Evolutionary conservation across 345 rosid species (phyloP), one percentile per base, ranked within the genome.

Genomic region (Nephelium lappaceum): DNA sequence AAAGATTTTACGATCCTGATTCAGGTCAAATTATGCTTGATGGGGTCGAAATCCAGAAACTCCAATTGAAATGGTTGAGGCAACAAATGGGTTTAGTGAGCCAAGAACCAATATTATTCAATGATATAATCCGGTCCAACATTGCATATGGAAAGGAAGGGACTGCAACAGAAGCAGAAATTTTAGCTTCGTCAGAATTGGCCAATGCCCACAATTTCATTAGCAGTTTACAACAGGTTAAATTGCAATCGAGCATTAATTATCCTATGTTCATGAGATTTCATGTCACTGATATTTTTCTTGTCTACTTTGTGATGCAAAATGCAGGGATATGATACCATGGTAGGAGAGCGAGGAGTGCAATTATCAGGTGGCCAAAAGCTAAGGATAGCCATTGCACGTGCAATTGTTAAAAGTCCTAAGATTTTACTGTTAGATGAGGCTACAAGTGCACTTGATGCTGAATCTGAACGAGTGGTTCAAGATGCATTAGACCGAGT

Each of bases 131-230:
- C 69, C 89, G 92, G 0, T 90, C 91, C 53, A 94, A 94, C 73
- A 90, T 93, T 58, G 95, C 95, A 14, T 90, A 93, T 4, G 98
- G 95, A 3, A 95, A 93, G 67, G 89, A 82, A 51, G 95, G 95
- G 12, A 78, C 88, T 74, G 93, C 92, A 63, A 73, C 85, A 0
- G 97, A 93, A 83, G 80, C 88, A 36, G 93, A 91, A 79, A 93
- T 93, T 3, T 4, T 89, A 66, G 85, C 96, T 27, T 92, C 98
- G 53, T 77, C 95, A 66, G 91, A 90, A 60, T 41, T 86, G 53
- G 95, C 98, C n/a, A 94, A 93, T 78, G 95, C 97, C 12, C 97
- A 91, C 84, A 83, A 81, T 45, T 94, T 93, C 92, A 91, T 93
- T 11, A 91, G 97, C 60, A 74, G 92, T n/a, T 80, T 92, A 25